Conservation (phyloP, 2,329 filamentous ascomycete genomes). For the Trichophyton benhamiae region DNA sequence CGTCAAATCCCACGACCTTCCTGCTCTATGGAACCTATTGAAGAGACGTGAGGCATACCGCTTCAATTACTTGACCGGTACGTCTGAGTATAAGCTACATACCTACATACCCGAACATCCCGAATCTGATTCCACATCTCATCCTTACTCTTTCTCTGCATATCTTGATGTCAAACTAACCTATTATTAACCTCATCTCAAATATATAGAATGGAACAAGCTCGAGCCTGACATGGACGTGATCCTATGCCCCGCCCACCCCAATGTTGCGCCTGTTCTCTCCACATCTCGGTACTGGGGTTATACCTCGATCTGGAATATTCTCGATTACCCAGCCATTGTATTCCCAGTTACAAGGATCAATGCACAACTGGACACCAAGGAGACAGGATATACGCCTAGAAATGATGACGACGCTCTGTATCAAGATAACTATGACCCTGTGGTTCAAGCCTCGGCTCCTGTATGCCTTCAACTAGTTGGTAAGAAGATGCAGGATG, state of each 20-base stretch:
- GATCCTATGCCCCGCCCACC: slow-evolving; percentile 48
- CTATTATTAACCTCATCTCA: not conserved
- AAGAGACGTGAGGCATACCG: slow-evolving; percentile 1
- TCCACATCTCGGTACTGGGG: slow-evolving; percentile 49
- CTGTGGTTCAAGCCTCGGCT: slow-evolving; percentile 30
- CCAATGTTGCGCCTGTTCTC: slow-evolving; percentile 43
- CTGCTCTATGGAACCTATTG: slow-evolving; percentile 29
- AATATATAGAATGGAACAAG: slow-evolving; percentile 2
- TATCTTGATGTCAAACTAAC: slow-evolving; percentile 4
- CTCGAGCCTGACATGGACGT: slow-evolving; percentile 37
- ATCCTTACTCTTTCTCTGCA: slow-evolving; percentile 16
- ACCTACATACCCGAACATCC: too few species aligned
- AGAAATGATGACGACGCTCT: slow-evolving; percentile 41
- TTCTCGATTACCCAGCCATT: slow-evolving; percentile 49
- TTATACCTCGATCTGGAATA: slow-evolving; percentile 51
- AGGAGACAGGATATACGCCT: slow-evolving; percentile 30
- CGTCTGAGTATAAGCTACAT: not conserved
- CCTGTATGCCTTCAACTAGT: slow-evolving; percentile 45
- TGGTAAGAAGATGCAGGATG: slow-evolving; percentile 42
- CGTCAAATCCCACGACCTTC: slow-evolving; percentile 30
- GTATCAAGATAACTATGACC: slow-evolving; percentile 40
- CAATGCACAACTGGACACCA: slow-evolving; percentile 29
- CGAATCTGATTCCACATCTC: not conserved
- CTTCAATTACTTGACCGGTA: not conserved
- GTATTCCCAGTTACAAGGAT: slow-evolving; percentile 44